Evolutionary conservation across 306 rosid species (phyloP), one percentile per base, ranked within the genome.

Genomic region (Argentina anserina): DNA sequence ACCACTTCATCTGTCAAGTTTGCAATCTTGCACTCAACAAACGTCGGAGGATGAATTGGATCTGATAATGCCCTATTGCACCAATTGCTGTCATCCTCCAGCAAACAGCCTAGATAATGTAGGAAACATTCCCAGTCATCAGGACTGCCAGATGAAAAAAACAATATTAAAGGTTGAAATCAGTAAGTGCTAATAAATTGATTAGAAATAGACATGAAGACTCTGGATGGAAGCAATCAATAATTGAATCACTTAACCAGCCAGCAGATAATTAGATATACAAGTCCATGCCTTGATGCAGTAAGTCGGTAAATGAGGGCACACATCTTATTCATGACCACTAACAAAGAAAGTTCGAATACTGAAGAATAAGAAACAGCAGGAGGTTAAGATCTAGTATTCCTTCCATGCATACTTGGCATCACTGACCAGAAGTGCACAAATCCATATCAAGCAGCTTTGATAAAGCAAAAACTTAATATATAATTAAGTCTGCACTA

Each of bases 61-160:
- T 92, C 87, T 65, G 76, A 71, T 75, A 55, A 62, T 46, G 82
- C 78, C 78, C 67, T 83, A 65, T 79, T 74, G 65, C 75, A 75
- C 97, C 97, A 95, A 82, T 75, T 81, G 81, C 87, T 88, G 75
- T 81, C 92, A 79, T 95, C 97, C 87, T 95, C 97, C 81, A 95
- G 84, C 88, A 95, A 86, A 82, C 97, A 92, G 82, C 86, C 92
- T 70, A 95, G 88, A 82, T 95, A 95, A 81, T 95, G 89, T 84
- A 90, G 89, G 86, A 92, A 90, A 82, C 89, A 80, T 81, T 90
- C 88, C 99, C 99, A 95, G 78, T 95, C 99, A 82, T 95, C 97
- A 79, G 97, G 96, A 83, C 99, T 95, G 97, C 87, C 89, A 87
- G 42, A 82, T 63, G 79, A 82, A 79, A 69, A 74, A 79, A 75